Base-by-base conservation (phyloP, 176 grass and related monocot genomes). In the Dendrocalamus sinicus region DNA sequence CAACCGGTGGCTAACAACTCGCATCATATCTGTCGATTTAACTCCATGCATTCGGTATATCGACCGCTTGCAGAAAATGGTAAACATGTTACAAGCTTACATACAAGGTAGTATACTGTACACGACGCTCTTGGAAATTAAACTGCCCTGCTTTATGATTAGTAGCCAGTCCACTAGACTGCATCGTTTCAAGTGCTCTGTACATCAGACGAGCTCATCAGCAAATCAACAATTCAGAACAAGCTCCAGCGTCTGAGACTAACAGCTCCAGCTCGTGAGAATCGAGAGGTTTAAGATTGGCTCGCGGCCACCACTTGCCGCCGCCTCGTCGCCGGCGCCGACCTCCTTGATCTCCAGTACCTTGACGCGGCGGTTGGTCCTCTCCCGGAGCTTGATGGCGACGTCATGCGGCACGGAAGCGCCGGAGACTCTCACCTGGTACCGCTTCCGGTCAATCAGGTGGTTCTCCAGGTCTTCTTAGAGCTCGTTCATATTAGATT, bases 261-360 rank as follows among this genome's bases (percentile, higher is more conserved):
- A 15, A 17, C 28, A 20, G 47, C 47, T 53, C 47, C 14, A 32
- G 47, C 47, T 16, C 16, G 48, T 53, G 11, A 12, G 23, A 58
- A 16, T 8, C 2, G 20, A 58, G 20, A 22, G 55, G 55, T 45
- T 45, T 45, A 45, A 11, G 55, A n/a, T 11, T 11, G 44, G 60
- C 60, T 2, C 4, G 22, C 9, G 58, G 23, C 59, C 59, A 4
- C 3, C 59, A 23, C 13, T 20, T 12, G 8, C 23, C 1, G 46
- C 44, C 8, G 2, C 23, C 2, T 44, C 40, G 41, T 26, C 30
- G 39, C n/a, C 20, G 4, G 60, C 41, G 62, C 93, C 95, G 47
- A 87, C 30, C 94, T 95, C 95, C 85, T 91, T 93, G 75, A 97
- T 83, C 48, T 97, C 95, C 24, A 97, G 71, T 52, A 97, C 94